These are phyloP conservation scores for Pyrus betulifolia DNA, from an alignment of 306 rosid genomes.

Conservation along the genomic window DNA sequence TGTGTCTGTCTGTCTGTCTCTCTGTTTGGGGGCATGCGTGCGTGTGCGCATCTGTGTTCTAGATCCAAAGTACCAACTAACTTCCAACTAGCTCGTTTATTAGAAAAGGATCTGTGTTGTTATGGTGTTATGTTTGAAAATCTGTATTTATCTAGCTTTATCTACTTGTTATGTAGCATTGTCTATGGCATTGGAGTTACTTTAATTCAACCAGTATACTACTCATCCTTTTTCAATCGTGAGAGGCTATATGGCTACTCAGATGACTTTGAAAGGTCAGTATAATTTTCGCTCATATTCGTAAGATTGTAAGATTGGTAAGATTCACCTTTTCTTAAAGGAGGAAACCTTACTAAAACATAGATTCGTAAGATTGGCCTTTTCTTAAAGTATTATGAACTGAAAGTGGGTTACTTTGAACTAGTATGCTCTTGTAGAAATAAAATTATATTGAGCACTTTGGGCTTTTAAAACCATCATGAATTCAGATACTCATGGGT, in stretches of 20 bases:
- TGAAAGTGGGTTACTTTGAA: neutral
- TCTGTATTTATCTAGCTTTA: constrained; percentile 19
- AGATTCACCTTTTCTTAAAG: neutral
- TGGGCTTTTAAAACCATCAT: neutral
- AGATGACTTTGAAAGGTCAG: constrained; percentile 90
- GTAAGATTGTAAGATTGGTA: neutral
- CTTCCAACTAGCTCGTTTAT: neutral
- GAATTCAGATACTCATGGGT: neutral
- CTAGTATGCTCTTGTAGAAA: neutral
- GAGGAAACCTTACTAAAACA: neutral
- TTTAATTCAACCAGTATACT: constrained; percentile 59
- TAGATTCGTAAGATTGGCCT: neutral
- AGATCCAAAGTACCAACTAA: neutral
- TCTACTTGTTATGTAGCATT: constrained; percentile 44
- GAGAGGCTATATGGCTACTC: constrained; percentile 72
- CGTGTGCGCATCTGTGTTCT: neutral
- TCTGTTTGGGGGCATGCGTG: neutral
- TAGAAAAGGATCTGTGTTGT: neutral
- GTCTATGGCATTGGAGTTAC: constrained; percentile 80
- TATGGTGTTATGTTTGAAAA: neutral
- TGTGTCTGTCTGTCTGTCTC: neutral
- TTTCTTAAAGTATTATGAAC: neutral
- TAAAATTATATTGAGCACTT: neutral
- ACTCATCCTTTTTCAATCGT: constrained; percentile 69
- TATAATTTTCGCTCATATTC: constrained; percentile 1